Evolutionary conservation across 1,284 basidiomycete species (phyloP), one percentile per base, ranked within the genome.

Genomic region (Ustilago esculenta): DNA sequence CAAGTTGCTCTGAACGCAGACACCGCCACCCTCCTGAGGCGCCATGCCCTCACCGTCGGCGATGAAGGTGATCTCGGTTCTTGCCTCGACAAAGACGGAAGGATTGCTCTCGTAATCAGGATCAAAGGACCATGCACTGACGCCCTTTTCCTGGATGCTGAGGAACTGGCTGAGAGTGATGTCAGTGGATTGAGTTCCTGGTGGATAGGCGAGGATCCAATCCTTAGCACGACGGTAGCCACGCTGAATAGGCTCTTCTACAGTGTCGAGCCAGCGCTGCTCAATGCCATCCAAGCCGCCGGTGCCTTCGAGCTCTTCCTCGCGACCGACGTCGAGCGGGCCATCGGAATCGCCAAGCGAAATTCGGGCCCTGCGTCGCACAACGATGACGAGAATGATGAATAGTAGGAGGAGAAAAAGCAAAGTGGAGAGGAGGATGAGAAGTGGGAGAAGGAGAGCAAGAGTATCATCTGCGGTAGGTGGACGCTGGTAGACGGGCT

Each of bases 281-380:
- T 98, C 95, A 30, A 98, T 86, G 50, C 89, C 90, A 41, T 93
- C 92, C 59, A 96, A 90, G 21, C 93, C 94, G 36, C 94, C 94
- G 61, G 95, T 92, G 6, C 90, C 90, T 49, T 94, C 90, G 12
- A 82, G 74, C 49, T 80, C 70, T 59, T 83, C 82, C 72, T 95
- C 92, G 50, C 92, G 87, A 74, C 89, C 90, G 85, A 98, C 89
- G 84, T 98, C 94, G 47, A 95, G 86, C 2, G 96, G 96, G 25
- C 95, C 94, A 77, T 94, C 92, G 67, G 86, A 86, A 84, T 98
- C 95, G 44, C 87, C 86, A 42, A 97, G 87, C 70, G 90, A 81
- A 56, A 77, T 75, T 3, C 73, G 56, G 10, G 73, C 70, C 32
- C 64, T 53, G 25, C 72, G 44, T 24, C 72, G 71, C 12, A 76